Conservation (phyloP, 768 basidiomycete species). For the Tricholomella constricta region DNA sequence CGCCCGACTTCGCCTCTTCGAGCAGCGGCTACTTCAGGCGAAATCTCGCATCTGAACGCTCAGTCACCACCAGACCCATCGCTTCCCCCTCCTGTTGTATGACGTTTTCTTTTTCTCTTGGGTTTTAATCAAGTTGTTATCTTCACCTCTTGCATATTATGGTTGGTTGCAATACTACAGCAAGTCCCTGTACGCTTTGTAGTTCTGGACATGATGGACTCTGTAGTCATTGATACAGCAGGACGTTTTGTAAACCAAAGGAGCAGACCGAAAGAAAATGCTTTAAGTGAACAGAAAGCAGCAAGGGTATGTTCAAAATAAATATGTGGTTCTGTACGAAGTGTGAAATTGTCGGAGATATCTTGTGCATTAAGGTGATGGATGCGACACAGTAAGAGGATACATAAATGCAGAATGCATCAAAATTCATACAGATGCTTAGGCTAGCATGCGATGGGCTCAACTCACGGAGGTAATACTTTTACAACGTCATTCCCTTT, state of each 20-base stretch:
- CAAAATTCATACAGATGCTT: too few relatives aligned
- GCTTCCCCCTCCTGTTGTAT: neutral
- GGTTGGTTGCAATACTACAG: neutral
- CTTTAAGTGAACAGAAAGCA: too few relatives aligned
- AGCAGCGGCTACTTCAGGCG: neutral
- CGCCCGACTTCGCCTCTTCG: slow-evolving; percentile 8
- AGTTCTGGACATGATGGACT: neutral
- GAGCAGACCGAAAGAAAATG: too few relatives aligned
- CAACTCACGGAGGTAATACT: neutral
- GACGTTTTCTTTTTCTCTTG: neutral
- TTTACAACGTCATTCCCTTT: neutral
- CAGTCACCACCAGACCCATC: slow-evolving; percentile 1
- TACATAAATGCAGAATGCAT: too few relatives aligned
- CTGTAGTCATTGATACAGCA: neutral
- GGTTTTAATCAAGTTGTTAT: neutral
- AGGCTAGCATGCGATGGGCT: too few relatives aligned
- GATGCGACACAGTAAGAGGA: too few relatives aligned
- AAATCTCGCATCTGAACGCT: neutral
- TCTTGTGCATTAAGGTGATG: too few relatives aligned
- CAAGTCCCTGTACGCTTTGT: neutral
- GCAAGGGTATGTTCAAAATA: too few relatives aligned
- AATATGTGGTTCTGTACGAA: too few relatives aligned
- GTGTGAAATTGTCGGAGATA: too few relatives aligned
- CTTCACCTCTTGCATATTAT: neutral
- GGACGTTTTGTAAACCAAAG: neutral